These are phyloP conservation scores for Anaeramoeba ignava DNA, from an alignment of 78 protist species.

Conservation along the genomic window DNA sequence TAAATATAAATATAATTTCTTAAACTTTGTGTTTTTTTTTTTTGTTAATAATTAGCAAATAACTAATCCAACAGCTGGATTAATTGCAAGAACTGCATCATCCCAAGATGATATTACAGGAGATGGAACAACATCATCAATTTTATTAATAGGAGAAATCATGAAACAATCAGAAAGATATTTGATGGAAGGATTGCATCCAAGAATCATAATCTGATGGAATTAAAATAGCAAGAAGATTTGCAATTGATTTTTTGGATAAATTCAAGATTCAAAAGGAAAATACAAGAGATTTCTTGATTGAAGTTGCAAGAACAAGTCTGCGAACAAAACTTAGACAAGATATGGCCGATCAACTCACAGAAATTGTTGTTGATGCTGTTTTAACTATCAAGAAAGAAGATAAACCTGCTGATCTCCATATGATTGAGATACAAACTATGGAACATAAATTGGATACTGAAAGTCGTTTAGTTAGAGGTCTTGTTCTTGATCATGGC, in stretches of 20 bases:
- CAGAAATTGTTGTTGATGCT: constrained; percentile 82
- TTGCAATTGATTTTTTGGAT: constrained; percentile 51
- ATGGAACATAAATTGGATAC: constrained; percentile 78
- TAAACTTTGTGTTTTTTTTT: too few relatives aligned
- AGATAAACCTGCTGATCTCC: constrained; percentile 73
- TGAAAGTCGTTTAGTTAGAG: constrained; percentile 58
- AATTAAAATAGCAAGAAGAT: constrained; percentile 74
- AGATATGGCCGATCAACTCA: constrained; percentile 62
- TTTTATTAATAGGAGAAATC: constrained; percentile 92
- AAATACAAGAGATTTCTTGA: constrained; percentile 12
- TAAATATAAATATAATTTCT: too few relatives aligned
- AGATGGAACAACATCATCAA: constrained; percentile 96
- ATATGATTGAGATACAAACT: constrained; percentile 95
- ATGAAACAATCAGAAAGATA: constrained; percentile 75
- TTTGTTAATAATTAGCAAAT: too few relatives aligned
- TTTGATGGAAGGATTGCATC: constrained; percentile 79
- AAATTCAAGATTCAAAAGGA: not conserved
- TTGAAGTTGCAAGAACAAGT: constrained; percentile 75
- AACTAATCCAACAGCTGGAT: constrained; percentile 95
- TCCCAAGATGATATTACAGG: constrained; percentile 99
- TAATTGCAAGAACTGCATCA: constrained; percentile 97
- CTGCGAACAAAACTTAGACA: constrained; percentile 70
- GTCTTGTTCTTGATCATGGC: constrained; percentile 99
- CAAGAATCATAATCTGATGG: constrained; percentile 92
- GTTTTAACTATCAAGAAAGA: constrained; percentile 52